Evolutionary conservation across 768 basidiomycete genomes (phyloP).

Genomic region (Mycena polygramma): DNA sequence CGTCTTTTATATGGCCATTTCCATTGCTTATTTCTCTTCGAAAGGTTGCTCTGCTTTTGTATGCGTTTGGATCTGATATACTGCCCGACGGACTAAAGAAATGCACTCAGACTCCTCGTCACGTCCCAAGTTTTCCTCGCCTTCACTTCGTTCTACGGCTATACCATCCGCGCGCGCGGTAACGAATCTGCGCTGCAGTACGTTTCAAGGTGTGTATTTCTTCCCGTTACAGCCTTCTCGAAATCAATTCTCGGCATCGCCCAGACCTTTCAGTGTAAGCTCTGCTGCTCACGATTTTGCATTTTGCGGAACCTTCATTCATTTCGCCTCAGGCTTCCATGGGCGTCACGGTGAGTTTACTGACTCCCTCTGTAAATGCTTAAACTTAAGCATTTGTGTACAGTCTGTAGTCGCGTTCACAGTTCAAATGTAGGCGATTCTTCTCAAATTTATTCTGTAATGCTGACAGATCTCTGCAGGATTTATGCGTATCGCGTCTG

Average conservation of each 20-base stretch:
- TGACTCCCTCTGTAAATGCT: background rate
- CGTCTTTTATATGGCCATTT: background rate
- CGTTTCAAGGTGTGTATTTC: slow-evolving; percentile 28
- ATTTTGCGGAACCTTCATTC: background rate
- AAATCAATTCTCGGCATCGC: slow-evolving; percentile 1
- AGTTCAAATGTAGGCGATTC: slow-evolving; percentile 47
- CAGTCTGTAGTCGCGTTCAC: slow-evolving; percentile 51
- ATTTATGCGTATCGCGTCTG: slow-evolving; percentile 54
- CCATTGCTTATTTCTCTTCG: slow-evolving; percentile 13
- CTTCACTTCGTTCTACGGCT: slow-evolving; percentile 32
- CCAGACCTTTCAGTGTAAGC: slow-evolving; percentile 33
- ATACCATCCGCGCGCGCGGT: slow-evolving; percentile 30
- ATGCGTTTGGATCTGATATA: slow-evolving; percentile 12
- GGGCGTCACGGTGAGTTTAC: slow-evolving; percentile 46
- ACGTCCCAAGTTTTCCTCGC: slow-evolving; percentile 32
- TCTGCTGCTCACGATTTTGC: background rate
- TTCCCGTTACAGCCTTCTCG: background rate
- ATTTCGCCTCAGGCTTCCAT: slow-evolving; percentile 47
- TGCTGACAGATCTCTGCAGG: slow-evolving; percentile 30
- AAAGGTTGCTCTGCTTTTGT: slow-evolving; percentile 38
- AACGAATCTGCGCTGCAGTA: slow-evolving; percentile 32
- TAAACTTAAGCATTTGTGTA: too few relatives aligned
- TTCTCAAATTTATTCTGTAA: background rate
- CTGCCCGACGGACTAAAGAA: too few relatives aligned
- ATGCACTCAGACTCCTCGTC: slow-evolving; percentile 34